These are phyloP conservation scores for Ceratocystis destructans DNA, from an alignment of 2,329 filamentous ascomycete species.

Conservation along the genomic window DNA sequence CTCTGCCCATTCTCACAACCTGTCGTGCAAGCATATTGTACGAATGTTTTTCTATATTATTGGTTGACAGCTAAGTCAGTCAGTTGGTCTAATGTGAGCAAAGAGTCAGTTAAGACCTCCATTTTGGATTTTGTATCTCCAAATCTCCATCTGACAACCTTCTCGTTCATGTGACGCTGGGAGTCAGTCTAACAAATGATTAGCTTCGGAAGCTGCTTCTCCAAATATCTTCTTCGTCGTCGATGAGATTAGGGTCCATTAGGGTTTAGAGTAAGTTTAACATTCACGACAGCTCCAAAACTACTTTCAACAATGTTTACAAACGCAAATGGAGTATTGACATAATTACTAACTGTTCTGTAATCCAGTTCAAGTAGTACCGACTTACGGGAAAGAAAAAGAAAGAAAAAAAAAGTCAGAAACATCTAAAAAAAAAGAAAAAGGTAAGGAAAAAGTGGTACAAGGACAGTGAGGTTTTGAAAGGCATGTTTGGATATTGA, in stretches of 20 bases:
- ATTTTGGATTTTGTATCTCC: background rate
- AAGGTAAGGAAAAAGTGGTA: background rate
- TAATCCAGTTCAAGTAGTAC: background rate
- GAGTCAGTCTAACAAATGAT: background rate
- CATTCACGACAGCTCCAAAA: background rate
- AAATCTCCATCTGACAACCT: background rate
- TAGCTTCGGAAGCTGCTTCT: background rate
- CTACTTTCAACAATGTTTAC: background rate
- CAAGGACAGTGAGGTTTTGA: conserved; percentile 8
- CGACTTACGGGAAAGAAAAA: background rate
- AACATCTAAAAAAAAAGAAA: no score
- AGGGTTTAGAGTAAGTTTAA: background rate
- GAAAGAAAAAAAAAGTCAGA: background rate
- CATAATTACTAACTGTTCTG: background rate
- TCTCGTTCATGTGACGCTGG: background rate
- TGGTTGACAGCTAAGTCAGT: no score
- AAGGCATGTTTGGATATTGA: conserved; percentile 7
- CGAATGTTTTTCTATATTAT: no score
- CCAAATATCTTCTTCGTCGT: background rate
- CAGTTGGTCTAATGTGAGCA: no score
- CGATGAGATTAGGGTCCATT: background rate
- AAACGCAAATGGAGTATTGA: background rate
- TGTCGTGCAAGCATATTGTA: conserved; percentile 1
- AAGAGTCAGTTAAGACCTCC: background rate
- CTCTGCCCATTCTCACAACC: background rate